phyloP scores from a whole-genome alignment of 1,284 basidiomycete species.

The Rhodofomes roseus region DNA sequence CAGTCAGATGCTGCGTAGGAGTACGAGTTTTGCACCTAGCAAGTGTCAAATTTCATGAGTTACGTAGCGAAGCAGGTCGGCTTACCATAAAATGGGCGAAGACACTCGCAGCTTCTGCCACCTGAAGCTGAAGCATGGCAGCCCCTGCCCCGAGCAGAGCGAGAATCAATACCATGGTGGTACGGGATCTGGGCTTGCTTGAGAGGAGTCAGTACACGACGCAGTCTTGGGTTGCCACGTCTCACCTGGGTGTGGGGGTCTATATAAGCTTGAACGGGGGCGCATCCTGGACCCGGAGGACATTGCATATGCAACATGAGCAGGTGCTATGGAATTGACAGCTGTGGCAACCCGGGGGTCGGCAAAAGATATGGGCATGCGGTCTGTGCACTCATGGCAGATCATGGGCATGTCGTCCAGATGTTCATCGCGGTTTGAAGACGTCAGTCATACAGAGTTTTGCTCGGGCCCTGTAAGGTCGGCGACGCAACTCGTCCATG shows the following conservation, averaged over 20 bases:
- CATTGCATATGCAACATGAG: background rate
- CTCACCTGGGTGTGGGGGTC: background rate
- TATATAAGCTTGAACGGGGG: background rate
- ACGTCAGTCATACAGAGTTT: background rate
- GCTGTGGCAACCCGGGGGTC: background rate
- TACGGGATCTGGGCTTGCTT: background rate
- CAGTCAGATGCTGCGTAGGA: background rate
- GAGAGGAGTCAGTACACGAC: background rate
- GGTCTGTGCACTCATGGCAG: background rate
- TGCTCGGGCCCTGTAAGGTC: background rate
- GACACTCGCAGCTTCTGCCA: background rate
- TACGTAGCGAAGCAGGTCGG: no score
- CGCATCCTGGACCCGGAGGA: background rate
- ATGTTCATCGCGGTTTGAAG: background rate
- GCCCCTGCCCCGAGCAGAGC: background rate
- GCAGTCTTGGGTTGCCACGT: background rate
- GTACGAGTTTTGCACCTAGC: background rate
- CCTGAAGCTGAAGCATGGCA: background rate
- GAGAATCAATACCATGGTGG: background rate
- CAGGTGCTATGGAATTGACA: background rate
- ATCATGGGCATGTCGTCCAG: background rate
- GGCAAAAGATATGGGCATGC: background rate
- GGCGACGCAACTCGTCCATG: background rate
- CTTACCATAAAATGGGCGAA: conserved; percentile 1
- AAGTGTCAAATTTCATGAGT: background rate